Conservation (phyloP, 2,329 filamentous ascomycete genomes). For the Fusarium aywerte region DNA sequence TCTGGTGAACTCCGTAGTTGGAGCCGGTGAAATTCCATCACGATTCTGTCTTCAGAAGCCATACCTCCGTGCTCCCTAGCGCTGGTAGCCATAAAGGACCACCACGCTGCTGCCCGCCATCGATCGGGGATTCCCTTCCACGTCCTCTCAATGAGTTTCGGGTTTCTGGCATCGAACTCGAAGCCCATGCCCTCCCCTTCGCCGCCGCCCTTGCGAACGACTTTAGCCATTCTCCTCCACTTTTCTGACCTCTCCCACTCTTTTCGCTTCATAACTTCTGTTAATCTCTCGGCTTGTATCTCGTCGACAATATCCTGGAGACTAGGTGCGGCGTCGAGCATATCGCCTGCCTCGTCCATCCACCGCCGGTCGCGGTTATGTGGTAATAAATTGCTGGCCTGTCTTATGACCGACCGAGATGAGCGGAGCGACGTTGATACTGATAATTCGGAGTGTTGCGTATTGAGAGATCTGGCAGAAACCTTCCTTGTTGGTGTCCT, state of each 20-base stretch:
- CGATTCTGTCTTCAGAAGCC: constrained; percentile 76
- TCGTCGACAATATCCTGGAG: constrained; percentile 67
- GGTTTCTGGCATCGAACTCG: constrained; percentile 80
- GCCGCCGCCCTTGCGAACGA: constrained; percentile 60
- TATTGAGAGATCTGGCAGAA: constrained; percentile 68
- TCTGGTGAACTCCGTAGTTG: constrained; percentile 82
- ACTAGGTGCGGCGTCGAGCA: constrained; percentile 70
- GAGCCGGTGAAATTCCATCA: constrained; percentile 76
- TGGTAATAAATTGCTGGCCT: constrained; percentile 68
- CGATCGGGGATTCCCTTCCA: constrained; percentile 99
- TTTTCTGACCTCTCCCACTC: constrained; percentile 73
- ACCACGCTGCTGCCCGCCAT: constrained; percentile 94
- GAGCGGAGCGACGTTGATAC: constrained; percentile 61
- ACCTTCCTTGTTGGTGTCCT: constrained; percentile 64
- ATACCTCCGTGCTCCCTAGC: constrained; percentile 71
- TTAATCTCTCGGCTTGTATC: constrained; percentile 61
- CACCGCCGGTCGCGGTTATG: constrained; percentile 69
- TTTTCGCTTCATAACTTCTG: constrained; percentile 69
- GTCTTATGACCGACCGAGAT: constrained; percentile 65
- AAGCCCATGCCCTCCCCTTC: constrained; percentile 69
- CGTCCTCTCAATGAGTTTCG: constrained; percentile 89
- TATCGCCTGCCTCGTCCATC: constrained; percentile 74
- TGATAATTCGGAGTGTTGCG: constrained; percentile 65
- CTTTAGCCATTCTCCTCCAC: constrained; percentile 73
- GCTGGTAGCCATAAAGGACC: constrained; percentile 85